A percentile compares a stretch with the other conserved stretches of the same genome.
phyloP scores from a whole-genome alignment of 305 asterid genomes.

The Solanum hybrid region DNA sequence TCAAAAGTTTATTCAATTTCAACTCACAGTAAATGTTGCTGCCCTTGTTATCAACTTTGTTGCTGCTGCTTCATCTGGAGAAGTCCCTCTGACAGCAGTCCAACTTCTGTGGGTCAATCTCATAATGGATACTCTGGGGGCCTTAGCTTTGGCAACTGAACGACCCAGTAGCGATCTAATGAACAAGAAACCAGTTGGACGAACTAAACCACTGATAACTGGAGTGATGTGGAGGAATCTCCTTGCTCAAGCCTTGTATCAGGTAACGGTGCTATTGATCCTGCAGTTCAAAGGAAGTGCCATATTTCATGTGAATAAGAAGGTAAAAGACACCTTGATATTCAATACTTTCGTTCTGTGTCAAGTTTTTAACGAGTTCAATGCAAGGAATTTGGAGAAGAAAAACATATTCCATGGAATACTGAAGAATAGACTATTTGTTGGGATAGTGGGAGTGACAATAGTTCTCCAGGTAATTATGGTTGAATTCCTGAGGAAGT shows the following conservation, averaged over 20 bases:
- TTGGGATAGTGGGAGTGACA: constrained; percentile 16
- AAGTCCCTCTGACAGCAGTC: constrained; percentile 22
- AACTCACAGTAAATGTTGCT: constrained; percentile 27
- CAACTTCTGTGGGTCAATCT: constrained; percentile 28
- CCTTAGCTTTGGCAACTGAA: constrained; percentile 22
- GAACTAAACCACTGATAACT: constrained; percentile 19
- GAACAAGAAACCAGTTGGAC: constrained; percentile 18
- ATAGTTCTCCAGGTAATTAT: constrained; percentile 16
- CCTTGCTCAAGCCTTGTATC: constrained; percentile 17
- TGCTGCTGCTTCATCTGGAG: constrained; percentile 24
- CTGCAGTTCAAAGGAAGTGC: constrained; percentile 17
- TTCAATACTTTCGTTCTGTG: constrained; percentile 22
- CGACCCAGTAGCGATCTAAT: constrained; percentile 16
- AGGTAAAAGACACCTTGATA: constrained; percentile 16
- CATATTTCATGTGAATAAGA: constrained; percentile 9
- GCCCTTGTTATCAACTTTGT: constrained; percentile 24
- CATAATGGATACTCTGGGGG: constrained; percentile 23
- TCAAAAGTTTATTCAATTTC: constrained; percentile 30
- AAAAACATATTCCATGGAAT: constrained; percentile 13
- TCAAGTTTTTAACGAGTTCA: constrained; percentile 22
- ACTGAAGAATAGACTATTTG: constrained; percentile 13
- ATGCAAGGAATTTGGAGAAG: constrained; percentile 14
- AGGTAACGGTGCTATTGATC: constrained; percentile 9
- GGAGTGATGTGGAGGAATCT: constrained; percentile 29
- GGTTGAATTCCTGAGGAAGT: constrained; percentile 16